Conservation (phyloP, 768 basidiomycete species). For the Amanita pseudoporphyria region DNA sequence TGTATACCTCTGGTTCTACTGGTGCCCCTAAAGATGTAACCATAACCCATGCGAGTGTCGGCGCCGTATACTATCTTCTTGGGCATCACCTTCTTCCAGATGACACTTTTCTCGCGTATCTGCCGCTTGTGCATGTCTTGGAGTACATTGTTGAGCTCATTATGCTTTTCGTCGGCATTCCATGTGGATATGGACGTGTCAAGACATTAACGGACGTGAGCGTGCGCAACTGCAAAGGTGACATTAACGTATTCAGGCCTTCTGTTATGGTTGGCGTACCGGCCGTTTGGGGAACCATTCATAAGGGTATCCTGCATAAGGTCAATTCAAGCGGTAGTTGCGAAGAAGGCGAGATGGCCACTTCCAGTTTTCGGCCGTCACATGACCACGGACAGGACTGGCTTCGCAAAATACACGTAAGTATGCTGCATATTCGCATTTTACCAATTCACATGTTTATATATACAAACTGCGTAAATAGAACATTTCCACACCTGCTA, state of each 20-base stretch:
- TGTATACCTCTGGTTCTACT: slow-evolving; percentile 82
- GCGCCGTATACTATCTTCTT: slow-evolving; percentile 65
- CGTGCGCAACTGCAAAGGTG: slow-evolving; percentile 81
- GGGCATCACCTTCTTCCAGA: slow-evolving; percentile 49
- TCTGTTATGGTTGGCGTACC: slow-evolving; percentile 94
- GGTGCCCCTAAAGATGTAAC: slow-evolving; percentile 93
- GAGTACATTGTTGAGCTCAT: slow-evolving; percentile 89
- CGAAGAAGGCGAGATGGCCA: slow-evolving; percentile 68
- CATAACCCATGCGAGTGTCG: slow-evolving; percentile 76
- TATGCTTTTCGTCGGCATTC: slow-evolving; percentile 68
- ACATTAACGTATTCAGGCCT: slow-evolving; percentile 75
- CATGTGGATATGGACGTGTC: slow-evolving; percentile 82
- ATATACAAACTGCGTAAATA: too few relatives aligned
- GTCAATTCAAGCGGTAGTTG: slow-evolving; percentile 54
- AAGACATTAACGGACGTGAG: slow-evolving; percentile 94
- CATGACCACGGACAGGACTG: too few relatives aligned
- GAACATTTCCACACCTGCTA: too few relatives aligned
- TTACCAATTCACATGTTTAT: too few relatives aligned
- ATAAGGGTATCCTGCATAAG: slow-evolving; percentile 86
- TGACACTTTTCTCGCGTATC: slow-evolving; percentile 81
- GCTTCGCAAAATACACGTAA: too few relatives aligned
- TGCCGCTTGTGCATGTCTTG: slow-evolving; percentile 91
- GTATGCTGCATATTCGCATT: too few relatives aligned
- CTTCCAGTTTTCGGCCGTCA: too few relatives aligned
- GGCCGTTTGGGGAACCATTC: slow-evolving; percentile 93